Evolutionary conservation across 164 flowering plant genomes (phyloP), one percentile per base, ranked within the genome.

Genomic region (Annona squamosa): DNA sequence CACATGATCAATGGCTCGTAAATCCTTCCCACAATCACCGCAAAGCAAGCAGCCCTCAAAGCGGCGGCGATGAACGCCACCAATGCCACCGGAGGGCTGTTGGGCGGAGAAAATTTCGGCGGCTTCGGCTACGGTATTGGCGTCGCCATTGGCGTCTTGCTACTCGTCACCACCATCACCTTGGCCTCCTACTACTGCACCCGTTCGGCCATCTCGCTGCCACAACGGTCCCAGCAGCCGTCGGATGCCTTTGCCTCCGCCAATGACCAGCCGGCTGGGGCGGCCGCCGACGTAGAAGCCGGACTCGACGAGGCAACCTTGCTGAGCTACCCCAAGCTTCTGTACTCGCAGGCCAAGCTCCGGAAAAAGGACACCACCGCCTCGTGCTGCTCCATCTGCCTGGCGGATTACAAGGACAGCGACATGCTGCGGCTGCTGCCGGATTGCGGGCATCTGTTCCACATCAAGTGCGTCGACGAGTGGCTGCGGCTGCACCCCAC

Each of bases 241-340:
- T 12, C 6, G 12, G 57, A 48, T 7, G 10, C 12, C 57, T 12
- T 2, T 16, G 13, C 37, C 37, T 26, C 37, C 37, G 37, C 37
- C 37, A 26, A 26, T 5, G 10, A 12, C 13, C 59, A 52, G 59
- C 59, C 59, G 59, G 13, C 59, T 16, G 52, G 52, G 19, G 18
- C 65, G n/a, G 68, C 7, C 3, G 5, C 43, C 42, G 79, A 68
- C 16, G 44, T 86, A 3, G 89, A 80, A 46, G 76, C 79, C 2
- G 96, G 98, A 3, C 79, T 93, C 6, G 95, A 89, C 59, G 96
- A 93, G 80, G 87, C 79, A 12, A 87, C 93, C 45, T 81, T 93
- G 1, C 13, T 16, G 44, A 82, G 85, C 75, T 93, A 86, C 73
- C 98, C 98, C 37, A 89, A 78, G 82, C 68, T 91, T 73, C 82